Percentiles rank a stretch among this genome's conserved stretches.
phyloP scores from a whole-genome alignment of 148 eudicot genomes.

The Selenicereus undatus region DNA sequence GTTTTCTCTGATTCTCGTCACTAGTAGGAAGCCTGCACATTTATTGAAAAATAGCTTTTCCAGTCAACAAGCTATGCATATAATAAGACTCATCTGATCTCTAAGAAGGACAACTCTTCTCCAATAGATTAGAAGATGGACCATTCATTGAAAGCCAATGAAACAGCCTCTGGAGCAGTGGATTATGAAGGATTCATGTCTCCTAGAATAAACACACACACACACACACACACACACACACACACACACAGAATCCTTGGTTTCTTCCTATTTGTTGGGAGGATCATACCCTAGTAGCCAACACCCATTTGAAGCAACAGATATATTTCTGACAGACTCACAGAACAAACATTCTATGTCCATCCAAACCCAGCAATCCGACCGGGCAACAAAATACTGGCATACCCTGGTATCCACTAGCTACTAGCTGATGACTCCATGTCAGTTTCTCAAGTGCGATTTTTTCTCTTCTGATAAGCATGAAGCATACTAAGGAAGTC shows the following conservation, averaged over 20 bases:
- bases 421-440: constrained; percentile 1
- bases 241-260: background rate
- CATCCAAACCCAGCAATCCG: background rate
- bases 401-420: background rate
- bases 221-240: background rate
- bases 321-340: background rate
- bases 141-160: background rate
- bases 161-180: background rate
- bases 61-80: background rate
- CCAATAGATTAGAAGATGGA: background rate
- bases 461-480: background rate
- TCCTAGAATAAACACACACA: background rate
- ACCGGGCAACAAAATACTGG: background rate
- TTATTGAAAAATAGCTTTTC: background rate
- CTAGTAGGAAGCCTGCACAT: background rate
- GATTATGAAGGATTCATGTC: background rate
- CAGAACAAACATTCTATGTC: background rate
- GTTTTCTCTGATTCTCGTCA: constrained; percentile 4
- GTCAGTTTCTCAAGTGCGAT: background rate
- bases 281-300: background rate
- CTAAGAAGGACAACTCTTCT: background rate
- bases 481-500: background rate
- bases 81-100: background rate
- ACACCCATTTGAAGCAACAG: background rate
- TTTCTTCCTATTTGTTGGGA: background rate